Base-by-base conservation (phyloP, 345 rosid genomes). In the Theobroma cacao region DNA sequence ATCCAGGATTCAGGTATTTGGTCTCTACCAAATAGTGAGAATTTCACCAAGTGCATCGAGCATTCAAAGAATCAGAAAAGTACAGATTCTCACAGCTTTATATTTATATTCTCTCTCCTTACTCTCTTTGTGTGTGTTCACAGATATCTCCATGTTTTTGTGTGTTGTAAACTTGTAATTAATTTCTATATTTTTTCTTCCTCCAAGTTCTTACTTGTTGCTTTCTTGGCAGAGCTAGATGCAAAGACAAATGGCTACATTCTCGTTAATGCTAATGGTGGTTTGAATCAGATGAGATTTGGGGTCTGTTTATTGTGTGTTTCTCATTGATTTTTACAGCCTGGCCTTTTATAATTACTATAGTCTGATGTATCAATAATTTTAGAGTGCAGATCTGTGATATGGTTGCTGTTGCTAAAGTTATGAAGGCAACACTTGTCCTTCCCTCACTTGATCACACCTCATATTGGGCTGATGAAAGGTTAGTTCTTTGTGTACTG, bases 241-340 rank as follows among this genome's bases (percentile, higher is more conserved):
- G 80, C 86, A 75, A 91, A 83, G 80, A 93, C 95, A 11, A 90
- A 92, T 86, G 98, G 97, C 17, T 95, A 90, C 85, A 84, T 95
- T 72, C 92, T 92, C 74, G 86, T 93, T 75, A 93, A 92, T 87
- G 97, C 98, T 60, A 95, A 95, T 82, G 99, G 99, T 71, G 99
- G 99, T 89, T 87, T 95, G 78, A 95, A 95, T 82, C 99, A 95
- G 91, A 93, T 95, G 99, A 89, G 99, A 92, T 93, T 93, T 90
- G 99, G 99, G 98, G 99, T 95, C 91, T 72, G 95, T 88, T 86
- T 88, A 58, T 88, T 86, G 78, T 81, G 81, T 71, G 68, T 79
- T 82, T 60, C 77, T 67, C 73, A 75, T 76, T 79, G 65, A 73
- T 66, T 87, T 70, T 50, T 56, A 26, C 58, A 20, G 20, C 66